Conservation (phyloP, 2,329 filamentous ascomycete species). For the Dichotomopilus funicola region DNA sequence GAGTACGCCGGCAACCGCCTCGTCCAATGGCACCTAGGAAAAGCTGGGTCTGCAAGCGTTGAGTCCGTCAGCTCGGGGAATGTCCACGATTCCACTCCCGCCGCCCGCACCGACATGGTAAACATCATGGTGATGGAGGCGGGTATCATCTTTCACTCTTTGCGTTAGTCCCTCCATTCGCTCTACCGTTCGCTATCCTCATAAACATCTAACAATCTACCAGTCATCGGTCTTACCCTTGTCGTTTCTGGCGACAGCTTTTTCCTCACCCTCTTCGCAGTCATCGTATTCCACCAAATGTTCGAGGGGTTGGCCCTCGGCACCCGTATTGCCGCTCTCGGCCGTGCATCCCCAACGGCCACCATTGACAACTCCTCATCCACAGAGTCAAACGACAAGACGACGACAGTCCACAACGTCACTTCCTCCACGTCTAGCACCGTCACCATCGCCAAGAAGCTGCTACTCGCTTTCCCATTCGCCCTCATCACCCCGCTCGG, state of each 20-base stretch:
- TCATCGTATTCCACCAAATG: constrained; percentile 73
- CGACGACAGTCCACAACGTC: constrained; percentile 3
- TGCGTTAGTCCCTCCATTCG: constrained; percentile 40
- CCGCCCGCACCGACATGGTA: constrained; percentile 41
- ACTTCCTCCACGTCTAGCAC: constrained; percentile 9
- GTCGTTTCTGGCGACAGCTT: constrained; percentile 53
- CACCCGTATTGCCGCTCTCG: constrained; percentile 59
- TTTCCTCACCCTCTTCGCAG: constrained; percentile 53
- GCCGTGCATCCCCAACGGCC: constrained; percentile 50
- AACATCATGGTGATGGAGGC: constrained; percentile 65
- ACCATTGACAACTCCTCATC: constrained; percentile 30
- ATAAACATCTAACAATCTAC: background rate
- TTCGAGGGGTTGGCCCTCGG: constrained; percentile 73
- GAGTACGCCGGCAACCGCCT: constrained; percentile 61
- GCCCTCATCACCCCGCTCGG: constrained; percentile 68
- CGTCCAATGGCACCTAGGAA: constrained; percentile 32
- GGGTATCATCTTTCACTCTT: constrained; percentile 69
- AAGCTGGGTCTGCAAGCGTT: constrained; percentile 24
- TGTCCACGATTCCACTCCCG: constrained; percentile 16
- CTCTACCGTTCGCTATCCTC: background rate
- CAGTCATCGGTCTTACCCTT: constrained; percentile 59
- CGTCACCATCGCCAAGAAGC: constrained; percentile 37
- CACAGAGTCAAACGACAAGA: background rate
- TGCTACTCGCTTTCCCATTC: constrained; percentile 57
- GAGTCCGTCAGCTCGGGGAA: constrained; percentile 9